phyloP scores from a whole-genome alignment of 2,329 filamentous ascomycete genomes.

The Pseudogymnoascus sp. region DNA sequence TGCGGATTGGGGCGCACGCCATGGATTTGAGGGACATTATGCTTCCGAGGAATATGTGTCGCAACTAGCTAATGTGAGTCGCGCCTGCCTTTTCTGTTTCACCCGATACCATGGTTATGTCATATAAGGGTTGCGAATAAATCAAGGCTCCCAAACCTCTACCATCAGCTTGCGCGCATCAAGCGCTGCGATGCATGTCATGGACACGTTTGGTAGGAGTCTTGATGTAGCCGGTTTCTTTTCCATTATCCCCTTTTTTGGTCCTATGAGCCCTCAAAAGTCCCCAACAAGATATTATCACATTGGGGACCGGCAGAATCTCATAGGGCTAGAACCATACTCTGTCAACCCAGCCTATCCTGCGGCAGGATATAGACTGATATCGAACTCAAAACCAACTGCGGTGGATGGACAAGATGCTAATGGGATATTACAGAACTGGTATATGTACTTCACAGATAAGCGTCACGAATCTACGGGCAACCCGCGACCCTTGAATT shows the following conservation, averaged over 20 bases:
- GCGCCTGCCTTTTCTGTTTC: slow-evolving; percentile 21
- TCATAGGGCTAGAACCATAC: not conserved
- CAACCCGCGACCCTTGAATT: slow-evolving; percentile 61
- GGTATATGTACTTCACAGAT: slow-evolving; percentile 99
- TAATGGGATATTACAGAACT: slow-evolving; percentile 54
- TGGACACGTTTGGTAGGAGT: not conserved
- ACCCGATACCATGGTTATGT: not conserved
- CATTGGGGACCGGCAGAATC: not conserved
- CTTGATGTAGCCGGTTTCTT: not conserved
- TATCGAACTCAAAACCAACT: not conserved
- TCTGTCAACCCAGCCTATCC: not conserved
- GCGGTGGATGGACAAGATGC: slow-evolving; percentile 10
- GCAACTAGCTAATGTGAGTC: slow-evolving; percentile 52
- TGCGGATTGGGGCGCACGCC: slow-evolving; percentile 38
- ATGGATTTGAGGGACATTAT: slow-evolving; percentile 67
- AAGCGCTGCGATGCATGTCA: slow-evolving; percentile 3
- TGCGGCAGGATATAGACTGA: not conserved
- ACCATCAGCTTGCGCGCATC: not conserved
- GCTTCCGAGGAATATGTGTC: slow-evolving; percentile 62
- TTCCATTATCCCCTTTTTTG: not conserved
- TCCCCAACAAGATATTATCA: not conserved
- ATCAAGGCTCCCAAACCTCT: not conserved
- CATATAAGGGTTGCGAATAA: not conserved
- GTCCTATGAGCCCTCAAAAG: not conserved
- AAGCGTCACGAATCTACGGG: slow-evolving; percentile 94